Percentiles rank a stretch among this genome's conserved stretches.
Conservation (phyloP, 2,329 filamentous ascomycete genomes). For the Epichloe glyceriae region DNA sequence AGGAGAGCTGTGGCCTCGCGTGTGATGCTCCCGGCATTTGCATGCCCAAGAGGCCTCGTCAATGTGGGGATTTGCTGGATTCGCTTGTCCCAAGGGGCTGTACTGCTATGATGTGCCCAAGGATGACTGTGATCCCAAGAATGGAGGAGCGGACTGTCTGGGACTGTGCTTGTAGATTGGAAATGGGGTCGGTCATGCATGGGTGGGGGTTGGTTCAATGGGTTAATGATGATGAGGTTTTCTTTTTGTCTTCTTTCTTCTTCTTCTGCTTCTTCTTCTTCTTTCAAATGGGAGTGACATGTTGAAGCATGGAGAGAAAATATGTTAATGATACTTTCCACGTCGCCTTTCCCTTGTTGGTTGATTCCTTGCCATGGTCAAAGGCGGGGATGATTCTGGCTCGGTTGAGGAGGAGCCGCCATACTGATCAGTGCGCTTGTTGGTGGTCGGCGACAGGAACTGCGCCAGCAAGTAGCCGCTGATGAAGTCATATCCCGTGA, state of each 20-base stretch:
- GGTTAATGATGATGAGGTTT: neutral
- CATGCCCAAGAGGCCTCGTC: constrained; percentile 10
- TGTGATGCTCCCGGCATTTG: constrained; percentile 24
- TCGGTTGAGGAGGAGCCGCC: too few species aligned
- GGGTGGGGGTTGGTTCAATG: neutral
- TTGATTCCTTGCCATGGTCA: too few species aligned
- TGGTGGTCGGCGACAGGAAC: too few species aligned
- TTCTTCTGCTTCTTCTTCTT: neutral
- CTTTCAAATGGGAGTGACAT: too few species aligned
- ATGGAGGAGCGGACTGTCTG: constrained; percentile 17
- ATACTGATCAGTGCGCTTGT: too few species aligned
- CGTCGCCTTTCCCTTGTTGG: neutral
- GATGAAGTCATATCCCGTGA: too few species aligned
- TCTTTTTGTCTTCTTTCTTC: neutral
- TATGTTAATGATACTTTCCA: neutral
- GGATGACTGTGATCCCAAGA: constrained; percentile 16
- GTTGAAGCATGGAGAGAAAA: too few species aligned
- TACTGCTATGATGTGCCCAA: constrained; percentile 18
- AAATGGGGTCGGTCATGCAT: neutral
- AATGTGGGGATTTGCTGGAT: constrained; percentile 17
- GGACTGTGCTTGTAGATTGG: constrained; percentile 18
- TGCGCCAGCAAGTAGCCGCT: too few species aligned
- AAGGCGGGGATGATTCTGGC: too few species aligned
- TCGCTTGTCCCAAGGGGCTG: constrained; percentile 14
- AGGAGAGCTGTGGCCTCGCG: constrained; percentile 19